Conservation (phyloP, 225 moss, liverwort and hornwort species). For the Rhytidiadelphus loreus region DNA sequence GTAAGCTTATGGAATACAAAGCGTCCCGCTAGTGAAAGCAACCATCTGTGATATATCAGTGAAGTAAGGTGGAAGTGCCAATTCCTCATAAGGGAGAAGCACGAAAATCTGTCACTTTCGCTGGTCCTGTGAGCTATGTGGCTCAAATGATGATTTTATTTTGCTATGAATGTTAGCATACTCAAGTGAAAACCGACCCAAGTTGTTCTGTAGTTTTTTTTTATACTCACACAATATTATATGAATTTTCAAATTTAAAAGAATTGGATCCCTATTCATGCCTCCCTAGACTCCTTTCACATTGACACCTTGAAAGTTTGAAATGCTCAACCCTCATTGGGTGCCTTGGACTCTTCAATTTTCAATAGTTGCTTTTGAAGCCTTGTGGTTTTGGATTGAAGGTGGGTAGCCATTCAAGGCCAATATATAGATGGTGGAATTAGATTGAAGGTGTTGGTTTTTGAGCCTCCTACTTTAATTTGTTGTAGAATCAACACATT, state of each 20-base stretch:
- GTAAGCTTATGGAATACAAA: background rate
- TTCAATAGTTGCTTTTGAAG: background rate
- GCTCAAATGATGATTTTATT: background rate
- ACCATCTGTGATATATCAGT: background rate
- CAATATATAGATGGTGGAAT: background rate
- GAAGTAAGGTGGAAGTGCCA: background rate
- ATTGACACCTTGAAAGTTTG: too few relatives aligned
- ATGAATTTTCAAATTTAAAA: background rate
- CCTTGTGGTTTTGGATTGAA: background rate
- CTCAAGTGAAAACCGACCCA: background rate
- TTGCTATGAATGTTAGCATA: background rate
- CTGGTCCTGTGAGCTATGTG: fast-evolving
- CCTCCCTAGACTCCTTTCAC: background rate
- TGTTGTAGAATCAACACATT: background rate
- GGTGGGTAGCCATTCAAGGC: background rate
- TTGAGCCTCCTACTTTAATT: background rate
- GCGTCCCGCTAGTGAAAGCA: background rate
- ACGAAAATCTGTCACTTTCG: background rate
- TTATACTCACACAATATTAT: background rate
- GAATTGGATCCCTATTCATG: background rate
- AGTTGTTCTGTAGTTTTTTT: background rate
- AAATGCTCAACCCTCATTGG: background rate
- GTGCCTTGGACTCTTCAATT: background rate
- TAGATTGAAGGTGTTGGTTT: background rate
- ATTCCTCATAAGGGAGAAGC: fast-evolving